Evolutionary conservation across 2,329 filamentous ascomycete genomes (phyloP), one percentile per base, ranked within the genome.

Genomic region (Trichoderma cornu-damae): DNA sequence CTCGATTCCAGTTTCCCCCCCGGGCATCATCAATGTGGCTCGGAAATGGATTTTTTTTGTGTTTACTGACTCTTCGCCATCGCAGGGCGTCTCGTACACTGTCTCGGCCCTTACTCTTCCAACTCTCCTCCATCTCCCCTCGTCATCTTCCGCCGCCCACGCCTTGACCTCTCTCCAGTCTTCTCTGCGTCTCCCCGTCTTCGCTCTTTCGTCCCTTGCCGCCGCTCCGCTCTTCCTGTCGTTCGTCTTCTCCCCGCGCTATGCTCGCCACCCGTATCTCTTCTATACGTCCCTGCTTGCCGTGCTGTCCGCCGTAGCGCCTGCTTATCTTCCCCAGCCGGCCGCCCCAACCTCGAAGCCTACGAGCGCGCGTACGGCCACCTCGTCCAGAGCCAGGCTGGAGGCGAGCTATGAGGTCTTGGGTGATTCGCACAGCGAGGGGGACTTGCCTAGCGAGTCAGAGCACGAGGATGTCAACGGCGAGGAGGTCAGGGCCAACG

Each of bases 21-120:
- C 16, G 6, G 12, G 3, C 43, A 35, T 26, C n/a, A 57, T n/a
- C 7, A 38, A 30, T 28, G 18, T 22, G n/a, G 11, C n/a, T n/a
- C n/a, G n/a, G n/a, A n/a, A n/a, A n/a, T n/a, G n/a, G n/a, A n/a
- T n/a, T n/a, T n/a, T n/a, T n/a, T n/a, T n/a, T n/a, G n/a, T n/a
- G n/a, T n/a, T n/a, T 32, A 16, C 47, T 49, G 24, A 43, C 40
- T 42, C 43, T 51, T 59, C 34, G 57, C 46, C 4, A 24, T 58
- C 5, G 20, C 66, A 96, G 93, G 93, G 93, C 72, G 82, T 94
- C 59, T 96, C 92, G 51, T 95, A 93, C 76, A 88, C 90, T 47
- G 82, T 94, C 65, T 87, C 87, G 20, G 83, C 84, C 59, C 77
- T 95, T 62, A 85, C 89, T 24, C 82, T 96, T 59, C 92, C 93